Conservation (phyloP, 257 asterid genomes). For the Oldenlandia corymbosa region DNA sequence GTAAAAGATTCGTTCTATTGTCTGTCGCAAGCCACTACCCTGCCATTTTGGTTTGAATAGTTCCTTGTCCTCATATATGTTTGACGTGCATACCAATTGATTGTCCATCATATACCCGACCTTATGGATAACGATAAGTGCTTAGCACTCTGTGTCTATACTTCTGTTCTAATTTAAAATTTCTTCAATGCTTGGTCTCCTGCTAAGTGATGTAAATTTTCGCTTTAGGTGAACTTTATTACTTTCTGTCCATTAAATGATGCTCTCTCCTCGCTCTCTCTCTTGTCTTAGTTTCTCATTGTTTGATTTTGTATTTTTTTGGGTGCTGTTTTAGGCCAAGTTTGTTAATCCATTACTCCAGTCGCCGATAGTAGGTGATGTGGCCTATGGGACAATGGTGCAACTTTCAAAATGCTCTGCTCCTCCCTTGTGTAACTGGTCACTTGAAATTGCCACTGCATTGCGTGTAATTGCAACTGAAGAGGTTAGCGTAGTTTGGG, state of each 20-base stretch:
- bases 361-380: slow-evolving; percentile 81
- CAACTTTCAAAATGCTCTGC: slow-evolving; percentile 81
- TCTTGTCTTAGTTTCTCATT: background rate
- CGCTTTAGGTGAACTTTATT: background rate
- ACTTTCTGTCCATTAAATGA: background rate
- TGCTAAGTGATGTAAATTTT: background rate
- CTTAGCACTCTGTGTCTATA: too few species aligned
- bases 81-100: background rate
- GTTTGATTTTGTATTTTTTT: slow-evolving; percentile 9
- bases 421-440: slow-evolving; percentile 91
- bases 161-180: background rate
- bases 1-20: background rate
- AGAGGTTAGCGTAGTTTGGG: slow-evolving; percentile 56
- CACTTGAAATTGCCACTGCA: slow-evolving; percentile 93
- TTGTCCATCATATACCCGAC: too few species aligned
- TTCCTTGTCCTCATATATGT: background rate
- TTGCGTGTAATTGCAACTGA: slow-evolving; percentile 62
- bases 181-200: background rate
- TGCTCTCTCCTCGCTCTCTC: background rate
- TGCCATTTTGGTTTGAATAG: background rate
- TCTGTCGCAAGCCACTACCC: background rate
- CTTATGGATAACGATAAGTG: too few species aligned
- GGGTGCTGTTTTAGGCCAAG: slow-evolving; percentile 60
- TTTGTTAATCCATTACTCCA: slow-evolving; percentile 64
- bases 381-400: slow-evolving; percentile 80